Evolutionary conservation across 2,329 filamentous ascomycete species (phyloP).

Genomic region (Nothopassalora personata): DNA sequence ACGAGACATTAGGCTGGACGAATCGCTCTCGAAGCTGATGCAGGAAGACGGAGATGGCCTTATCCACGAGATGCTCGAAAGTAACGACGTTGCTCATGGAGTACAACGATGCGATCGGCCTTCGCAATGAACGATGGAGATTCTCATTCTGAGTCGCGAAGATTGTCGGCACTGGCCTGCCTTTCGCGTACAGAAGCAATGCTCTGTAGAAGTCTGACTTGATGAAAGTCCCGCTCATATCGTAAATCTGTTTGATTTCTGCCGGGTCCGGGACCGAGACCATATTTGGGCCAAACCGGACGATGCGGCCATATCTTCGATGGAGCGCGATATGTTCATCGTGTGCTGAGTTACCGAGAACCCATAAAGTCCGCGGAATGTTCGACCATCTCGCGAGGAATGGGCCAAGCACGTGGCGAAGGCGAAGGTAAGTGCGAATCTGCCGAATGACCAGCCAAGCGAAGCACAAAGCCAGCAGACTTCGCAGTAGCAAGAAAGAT

Average conservation of each 20-base stretch:
- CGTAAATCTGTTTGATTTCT: slow-evolving; percentile 8
- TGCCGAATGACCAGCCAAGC: no score
- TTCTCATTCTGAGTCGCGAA: background rate
- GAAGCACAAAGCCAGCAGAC: no score
- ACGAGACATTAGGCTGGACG: slow-evolving; percentile 37
- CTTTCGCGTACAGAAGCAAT: background rate
- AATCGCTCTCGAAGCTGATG: slow-evolving; percentile 27
- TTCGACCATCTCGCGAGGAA: no score
- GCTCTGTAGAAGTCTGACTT: slow-evolving; percentile 13
- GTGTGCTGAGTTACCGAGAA: no score
- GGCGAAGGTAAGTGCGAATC: no score
- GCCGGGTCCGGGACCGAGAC: no score
- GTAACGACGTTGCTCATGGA: slow-evolving; percentile 62
- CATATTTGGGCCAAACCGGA: no score
- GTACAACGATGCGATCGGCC: slow-evolving; percentile 14
- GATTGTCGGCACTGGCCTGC: background rate
- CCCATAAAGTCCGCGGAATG: no score
- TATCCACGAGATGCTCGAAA: slow-evolving; percentile 72
- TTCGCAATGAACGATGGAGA: background rate
- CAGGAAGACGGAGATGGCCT: slow-evolving; percentile 61
- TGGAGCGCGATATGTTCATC: no score
- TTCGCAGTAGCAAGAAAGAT: no score
- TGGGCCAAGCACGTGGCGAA: no score
- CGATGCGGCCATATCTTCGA: no score
- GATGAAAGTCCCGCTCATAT: slow-evolving; percentile 8